phyloP scores from a whole-genome alignment of 371 early-diverging fungal genomes.

The Coemansia sp. region DNA sequence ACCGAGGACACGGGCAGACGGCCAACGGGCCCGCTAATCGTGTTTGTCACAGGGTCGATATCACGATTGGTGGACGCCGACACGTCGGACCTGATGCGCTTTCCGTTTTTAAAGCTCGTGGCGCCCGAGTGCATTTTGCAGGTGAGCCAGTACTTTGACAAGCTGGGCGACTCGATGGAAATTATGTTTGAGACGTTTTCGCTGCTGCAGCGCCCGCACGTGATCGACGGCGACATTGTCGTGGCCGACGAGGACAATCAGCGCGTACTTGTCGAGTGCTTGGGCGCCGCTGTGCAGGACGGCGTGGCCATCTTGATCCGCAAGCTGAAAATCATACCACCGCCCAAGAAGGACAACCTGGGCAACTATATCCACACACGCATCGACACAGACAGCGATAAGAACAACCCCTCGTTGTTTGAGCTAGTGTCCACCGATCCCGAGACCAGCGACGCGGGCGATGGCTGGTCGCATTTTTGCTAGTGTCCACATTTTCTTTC shows the following conservation, averaged over 20 bases:
- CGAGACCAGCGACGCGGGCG: conserved; percentile 2
- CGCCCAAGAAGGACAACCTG: conserved; percentile 20
- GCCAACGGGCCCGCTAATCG: conserved; percentile 30
- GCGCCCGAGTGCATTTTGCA: conserved; percentile 35
- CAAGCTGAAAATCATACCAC: conserved; percentile 12
- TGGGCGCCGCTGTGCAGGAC: conserved; percentile 38
- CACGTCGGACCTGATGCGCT: conserved; percentile 24
- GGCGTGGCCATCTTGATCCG: conserved; percentile 36
- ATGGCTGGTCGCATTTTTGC: conserved; percentile 21
- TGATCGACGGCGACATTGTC: conserved; percentile 36
- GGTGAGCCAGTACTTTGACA: conserved; percentile 29
- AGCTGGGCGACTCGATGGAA: conserved; percentile 22
- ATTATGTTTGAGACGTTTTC: conserved; percentile 41
- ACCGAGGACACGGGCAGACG: conserved; percentile 13
- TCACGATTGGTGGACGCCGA: conserved; percentile 36
- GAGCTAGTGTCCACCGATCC: conserved; percentile 1
- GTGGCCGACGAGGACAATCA: conserved; percentile 21
- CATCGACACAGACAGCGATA: background rate
- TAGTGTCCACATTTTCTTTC: conserved; percentile 1
- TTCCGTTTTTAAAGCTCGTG: conserved; percentile 38
- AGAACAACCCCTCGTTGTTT: background rate
- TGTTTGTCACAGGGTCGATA: conserved; percentile 39
- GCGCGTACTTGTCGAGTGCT: conserved; percentile 34
- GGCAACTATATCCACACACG: conserved; percentile 14
- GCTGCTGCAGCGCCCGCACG: conserved; percentile 27